Base-by-base conservation (phyloP, 495 filamentous ascomycete species). In the Penicillium odoratum region DNA sequence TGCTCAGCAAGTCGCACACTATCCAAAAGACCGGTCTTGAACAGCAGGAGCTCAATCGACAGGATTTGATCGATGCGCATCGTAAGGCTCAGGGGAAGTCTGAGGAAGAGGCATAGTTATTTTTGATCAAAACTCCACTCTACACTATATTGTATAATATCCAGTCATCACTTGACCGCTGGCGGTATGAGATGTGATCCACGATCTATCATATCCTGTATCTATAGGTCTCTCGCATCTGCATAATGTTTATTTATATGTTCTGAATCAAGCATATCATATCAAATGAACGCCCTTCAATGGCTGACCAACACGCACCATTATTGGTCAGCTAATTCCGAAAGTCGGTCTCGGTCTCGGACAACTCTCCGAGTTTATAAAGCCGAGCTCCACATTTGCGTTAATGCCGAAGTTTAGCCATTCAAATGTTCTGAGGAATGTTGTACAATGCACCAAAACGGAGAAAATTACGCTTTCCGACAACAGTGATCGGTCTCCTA, bases 21-120 rank as follows among this genome's bases (percentile, higher is more conserved):
- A 73, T 86, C 54, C 76, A 82, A 31, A 86, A 84, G 71, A 88
- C 85, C 0, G 87, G 87, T 7, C 67, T 90, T 48, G 75, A 79
- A 11, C 78, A 75, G 47, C 77, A 82, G 54, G 77, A 83, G 59
- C 62, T 67, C 26, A 73, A 73, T 7, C 64, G 79, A 25, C 58
- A 65, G 60, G 78, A 78, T 43, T 63, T 68, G 30, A 51, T 74
- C 8, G 74, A 72, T 5, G 62, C 61, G 18, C 64, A 73, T 58
- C 60, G 62, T 15, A 66, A 69, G 55, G 52, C 50, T 15, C 46
- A 64, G 43, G 53, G 44, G 5, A 66, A 64, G 31, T 53, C 62
- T 11, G 68, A 72, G 57, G 56, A 56, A 48, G 68, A 66, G 34
- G 75, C 60, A 13, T 75, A 67, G 34, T 18, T 16, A 7, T 25